phyloP scores from a whole-genome alignment of 225 moss, liverwort and hornwort genomes.

The Sphagnum contortum region DNA sequence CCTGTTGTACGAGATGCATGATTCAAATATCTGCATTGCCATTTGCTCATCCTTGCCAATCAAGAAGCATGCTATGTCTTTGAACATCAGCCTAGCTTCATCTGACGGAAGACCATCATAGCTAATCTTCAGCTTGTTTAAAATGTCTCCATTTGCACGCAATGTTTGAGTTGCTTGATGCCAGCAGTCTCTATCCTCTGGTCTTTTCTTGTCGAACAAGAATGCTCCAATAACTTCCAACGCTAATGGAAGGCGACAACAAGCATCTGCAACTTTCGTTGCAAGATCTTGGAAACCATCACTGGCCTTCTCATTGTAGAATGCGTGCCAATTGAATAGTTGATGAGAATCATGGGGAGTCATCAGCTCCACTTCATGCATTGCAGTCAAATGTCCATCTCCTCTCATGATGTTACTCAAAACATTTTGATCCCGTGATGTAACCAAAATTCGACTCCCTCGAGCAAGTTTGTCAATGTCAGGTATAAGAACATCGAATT shows the following conservation, averaged over 20 bases:
- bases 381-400: neutral
- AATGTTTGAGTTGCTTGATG: slow-evolving; percentile 2
- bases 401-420: neutral
- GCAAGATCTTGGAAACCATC: slow-evolving; percentile 11
- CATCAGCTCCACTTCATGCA: slow-evolving; percentile 4
- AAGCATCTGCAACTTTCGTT: slow-evolving; percentile 2
- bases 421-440: slow-evolving; percentile 5
- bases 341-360: neutral
- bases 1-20: no score
- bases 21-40: slow-evolving; percentile 1
- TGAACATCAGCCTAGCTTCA: slow-evolving; percentile 7
- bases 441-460: slow-evolving; percentile 1
- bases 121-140: slow-evolving; percentile 7
- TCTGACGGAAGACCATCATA: neutral
- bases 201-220: slow-evolving; percentile 1
- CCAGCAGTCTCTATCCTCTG: neutral
- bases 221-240: neutral
- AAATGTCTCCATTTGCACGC: slow-evolving; percentile 9
- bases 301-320: neutral
- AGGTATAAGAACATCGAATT: slow-evolving; percentile 4
- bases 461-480: slow-evolving; percentile 3
- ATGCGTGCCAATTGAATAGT: slow-evolving; percentile 21
- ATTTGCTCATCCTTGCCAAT: slow-evolving; percentile 5
- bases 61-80: slow-evolving; percentile 8
- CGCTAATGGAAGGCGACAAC: neutral